Base-by-base conservation (phyloP, 805 yeast genomes). In the Saccharomyces mikatae region DNA sequence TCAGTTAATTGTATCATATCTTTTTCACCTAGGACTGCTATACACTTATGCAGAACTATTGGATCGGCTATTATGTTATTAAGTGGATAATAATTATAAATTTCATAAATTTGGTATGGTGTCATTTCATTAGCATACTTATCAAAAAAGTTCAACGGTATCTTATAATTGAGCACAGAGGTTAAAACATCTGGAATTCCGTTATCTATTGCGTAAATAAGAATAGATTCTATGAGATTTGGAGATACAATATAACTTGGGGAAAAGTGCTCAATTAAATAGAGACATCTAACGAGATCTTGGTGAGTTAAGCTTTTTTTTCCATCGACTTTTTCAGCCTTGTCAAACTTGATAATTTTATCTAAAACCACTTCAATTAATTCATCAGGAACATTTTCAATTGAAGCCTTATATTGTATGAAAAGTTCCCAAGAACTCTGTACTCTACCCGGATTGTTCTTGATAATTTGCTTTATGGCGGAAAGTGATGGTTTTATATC, bases 371-470 rank as follows among this genome's bases (percentile, higher is more conserved):
- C 57, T 1, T 55, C 47, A 13, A 72, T 52, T 3, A 71, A 62
- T 0, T 59, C 65, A 47, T 71, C 64, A 30, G 63, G 56, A 17
- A 57, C 22, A 2, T 58, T 58, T 13, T 58, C 44, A 8, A 54
- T 24, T 5, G 49, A 8, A 6, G 48, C 46, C 1, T 52, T 51
- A 52, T 66, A 71, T 48, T 71, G 70, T 10, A 66, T 58, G 52
- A 74, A 75, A 10, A 80, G 60, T 51, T 80, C 82, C 75, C 78
- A 74, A 17, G 82, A 74, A n/a, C 73, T 66, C 50, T 69, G 68
- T 1, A 76, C 83, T 54, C 86, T 68, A 11, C 84, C 84, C 2
- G 84, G 83, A 57, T 81, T 81, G 46, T 70, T 56, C 31, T 63
- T 62, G 5, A 80, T 68, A 27, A 80, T 66, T 53, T 71, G 65